Evolutionary conservation across 106 monocot species (phyloP), one percentile per base, ranked within the genome.

Genomic region (Dendrobium catenatum): DNA sequence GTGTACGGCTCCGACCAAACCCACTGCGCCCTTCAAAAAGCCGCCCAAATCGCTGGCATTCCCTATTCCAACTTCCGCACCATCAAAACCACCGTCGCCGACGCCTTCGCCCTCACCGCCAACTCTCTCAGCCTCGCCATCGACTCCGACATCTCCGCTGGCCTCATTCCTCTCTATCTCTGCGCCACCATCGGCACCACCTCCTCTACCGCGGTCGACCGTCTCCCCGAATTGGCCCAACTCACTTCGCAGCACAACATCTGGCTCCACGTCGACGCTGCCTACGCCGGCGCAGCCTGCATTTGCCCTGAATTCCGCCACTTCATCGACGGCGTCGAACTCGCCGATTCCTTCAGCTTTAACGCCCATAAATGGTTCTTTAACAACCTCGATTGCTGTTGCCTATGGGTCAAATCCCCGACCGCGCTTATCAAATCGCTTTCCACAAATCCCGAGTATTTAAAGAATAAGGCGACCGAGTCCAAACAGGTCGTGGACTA

Each of bases 1-100:
- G 87, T 88, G 40, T 88, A 88, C 79, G 79, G 78, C 66, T 88
- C 84, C 40, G 87, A 85, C 67, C 87, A 84, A 79, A 88, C 84
- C 1, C 87, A 88, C 44, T 88, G 75, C 68, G 9, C 82, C 9
- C 19, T 88, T 11, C 75, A 84, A 43, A 88, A 88, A 48, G 87
- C 84, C 6, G 74, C 79, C 5, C 79, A 84, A 78, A 84, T 88
- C 68, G 79, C 81, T 54, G 81, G 87, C 20, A 88, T 88, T 56
- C 40, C 43, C 29, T 75, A 75, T 13, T 9, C 48, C 26, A 88
- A 88, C 72, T 84, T 82, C 67, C 87, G 84, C 15, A 68, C 68
- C 11, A 2, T 88, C 29, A 4, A 46, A 19, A 88, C 84, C 9
- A 42, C n/a, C 8, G 22, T 8, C 48, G 41, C 19, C 31, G 73